phyloP scores from a whole-genome alignment of 2,329 filamentous ascomycete genomes.

The Gaeumannomyces sp. region DNA sequence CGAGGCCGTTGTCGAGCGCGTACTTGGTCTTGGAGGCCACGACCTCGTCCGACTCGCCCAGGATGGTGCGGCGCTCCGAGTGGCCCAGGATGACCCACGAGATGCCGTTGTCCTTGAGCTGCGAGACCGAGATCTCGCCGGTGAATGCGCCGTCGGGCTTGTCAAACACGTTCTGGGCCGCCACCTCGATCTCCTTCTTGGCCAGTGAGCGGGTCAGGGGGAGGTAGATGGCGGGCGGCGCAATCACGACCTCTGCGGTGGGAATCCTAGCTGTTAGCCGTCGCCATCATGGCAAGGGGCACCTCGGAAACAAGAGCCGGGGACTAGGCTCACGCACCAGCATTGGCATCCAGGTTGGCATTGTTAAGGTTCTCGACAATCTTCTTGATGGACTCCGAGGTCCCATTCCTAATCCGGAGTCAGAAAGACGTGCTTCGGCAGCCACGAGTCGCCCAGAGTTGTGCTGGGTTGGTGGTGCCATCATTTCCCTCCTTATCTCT shows the following conservation, averaged over 20 bases:
- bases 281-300: too few species aligned
- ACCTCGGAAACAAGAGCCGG: too few species aligned
- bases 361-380: conserved; percentile 88
- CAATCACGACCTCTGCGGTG: conserved; percentile 79
- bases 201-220: conserved; percentile 76
- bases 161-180: conserved; percentile 95
- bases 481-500: not conserved
- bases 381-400: conserved; percentile 78
- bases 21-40: conserved; percentile 93
- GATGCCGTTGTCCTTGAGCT: conserved; percentile 84
- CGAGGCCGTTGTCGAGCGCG: conserved; percentile 77
- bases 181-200: conserved; percentile 71
- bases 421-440: not conserved
- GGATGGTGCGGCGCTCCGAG: conserved; percentile 86
- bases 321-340: conserved; percentile 46
- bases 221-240: conserved; percentile 87
- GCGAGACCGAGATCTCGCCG: conserved; percentile 87
- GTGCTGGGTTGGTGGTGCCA: not conserved
- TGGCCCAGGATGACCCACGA: conserved; percentile 90
- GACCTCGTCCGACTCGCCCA: conserved; percentile 79
- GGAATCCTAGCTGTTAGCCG: not conserved
- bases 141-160: conserved; percentile 96
- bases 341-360: conserved; percentile 70
- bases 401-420: conserved; percentile 72
- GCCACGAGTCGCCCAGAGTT: not conserved